Evolutionary conservation across 2,329 filamentous ascomycete genomes (phyloP).

Genomic region (Fusarium tricinctum): DNA sequence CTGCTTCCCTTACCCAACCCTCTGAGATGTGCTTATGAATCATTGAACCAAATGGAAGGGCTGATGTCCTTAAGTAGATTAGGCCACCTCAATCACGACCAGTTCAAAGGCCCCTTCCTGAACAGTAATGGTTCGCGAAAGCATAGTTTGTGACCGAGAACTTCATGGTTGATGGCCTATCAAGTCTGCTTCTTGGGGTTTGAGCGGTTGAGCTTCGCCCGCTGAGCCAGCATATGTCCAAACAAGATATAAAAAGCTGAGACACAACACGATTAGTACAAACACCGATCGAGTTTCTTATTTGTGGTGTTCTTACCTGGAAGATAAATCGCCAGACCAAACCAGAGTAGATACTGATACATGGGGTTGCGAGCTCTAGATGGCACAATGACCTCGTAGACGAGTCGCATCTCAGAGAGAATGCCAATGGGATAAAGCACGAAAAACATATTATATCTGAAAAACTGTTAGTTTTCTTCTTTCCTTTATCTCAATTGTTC

Average conservation of each 20-base stretch:
- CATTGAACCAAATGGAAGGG: too few species aligned
- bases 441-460: constrained; percentile 43
- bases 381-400: constrained; percentile 40
- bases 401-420: constrained; percentile 38
- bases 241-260: constrained; percentile 36
- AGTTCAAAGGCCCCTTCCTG: too few species aligned
- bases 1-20: too few species aligned
- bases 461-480: not conserved
- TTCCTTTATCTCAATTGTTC: accelerated
- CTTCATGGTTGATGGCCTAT: not conserved
- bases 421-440: constrained; percentile 38
- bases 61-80: too few species aligned
- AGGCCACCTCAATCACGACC: too few species aligned
- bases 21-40: too few species aligned
- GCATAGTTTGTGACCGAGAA: not conserved
- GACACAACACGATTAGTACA: not conserved
- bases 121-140: not conserved
- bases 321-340: constrained; percentile 28
- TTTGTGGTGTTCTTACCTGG: constrained; percentile 19
- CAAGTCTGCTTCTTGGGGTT: constrained; percentile 1
- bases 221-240: constrained; percentile 42
- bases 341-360: constrained; percentile 43
- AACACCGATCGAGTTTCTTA: accelerated
- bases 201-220: constrained; percentile 25
- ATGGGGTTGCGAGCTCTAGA: constrained; percentile 27